phyloP scores from a whole-genome alignment of 75 land plant species.

The Selaginella tamariscina region DNA sequence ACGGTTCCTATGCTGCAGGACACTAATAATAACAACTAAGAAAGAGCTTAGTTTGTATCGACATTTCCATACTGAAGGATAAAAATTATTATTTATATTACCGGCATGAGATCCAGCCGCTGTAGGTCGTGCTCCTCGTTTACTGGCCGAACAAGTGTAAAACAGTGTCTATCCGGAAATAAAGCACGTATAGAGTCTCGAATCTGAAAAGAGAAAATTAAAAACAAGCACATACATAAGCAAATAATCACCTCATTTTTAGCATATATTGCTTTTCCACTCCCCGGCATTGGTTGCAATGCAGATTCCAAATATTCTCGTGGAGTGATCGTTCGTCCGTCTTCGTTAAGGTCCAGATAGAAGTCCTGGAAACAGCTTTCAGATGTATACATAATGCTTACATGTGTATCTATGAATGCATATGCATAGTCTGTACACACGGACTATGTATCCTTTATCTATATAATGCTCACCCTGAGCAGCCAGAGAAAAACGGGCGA shows the following conservation, averaged over 20 bases:
- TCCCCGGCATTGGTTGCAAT: conserved; percentile 64
- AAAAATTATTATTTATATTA: no score
- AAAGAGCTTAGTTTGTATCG: no score
- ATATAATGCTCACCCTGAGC: conserved; percentile 48
- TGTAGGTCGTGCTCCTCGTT: conserved; percentile 27
- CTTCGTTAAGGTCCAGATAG: conserved; percentile 82
- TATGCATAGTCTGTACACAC: no score
- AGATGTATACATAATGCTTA: no score
- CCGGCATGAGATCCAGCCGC: conserved; percentile 27
- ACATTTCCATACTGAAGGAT: no score
- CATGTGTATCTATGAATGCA: neutral
- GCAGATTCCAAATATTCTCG: conserved; percentile 91
- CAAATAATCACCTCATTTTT: conserved; percentile 65
- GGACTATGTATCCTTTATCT: no score
- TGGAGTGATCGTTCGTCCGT: conserved; percentile 66
- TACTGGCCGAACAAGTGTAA: conserved; percentile 29
- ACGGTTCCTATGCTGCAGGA: no score
- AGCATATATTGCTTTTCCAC: conserved; percentile 62
- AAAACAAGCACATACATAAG: neutral
- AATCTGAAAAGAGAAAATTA: conserved; percentile 35
- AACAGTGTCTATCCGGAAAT: conserved; percentile 65
- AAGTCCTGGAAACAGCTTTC: conserved; percentile 84
- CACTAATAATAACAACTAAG: no score
- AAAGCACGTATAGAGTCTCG: conserved; percentile 89
- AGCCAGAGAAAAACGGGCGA: conserved; percentile 95